Evolutionary conservation across 169 alveolate species (phyloP).

Genomic region (Plasmodium vivax): DNA sequence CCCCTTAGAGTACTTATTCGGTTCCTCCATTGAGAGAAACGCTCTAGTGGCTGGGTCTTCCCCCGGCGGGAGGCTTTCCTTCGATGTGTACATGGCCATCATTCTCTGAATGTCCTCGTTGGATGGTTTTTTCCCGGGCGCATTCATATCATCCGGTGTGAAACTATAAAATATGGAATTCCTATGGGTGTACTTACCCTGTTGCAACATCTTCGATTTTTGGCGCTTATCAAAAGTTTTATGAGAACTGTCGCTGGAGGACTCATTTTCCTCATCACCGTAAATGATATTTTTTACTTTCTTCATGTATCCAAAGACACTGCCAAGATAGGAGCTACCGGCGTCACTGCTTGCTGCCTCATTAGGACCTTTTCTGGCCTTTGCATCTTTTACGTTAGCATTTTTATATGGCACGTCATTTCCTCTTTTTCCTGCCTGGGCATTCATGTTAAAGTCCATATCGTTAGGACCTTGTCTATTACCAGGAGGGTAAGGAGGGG

Average conservation of each 20-base stretch:
- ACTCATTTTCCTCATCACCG: neutral
- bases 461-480: neutral
- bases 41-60: neutral
- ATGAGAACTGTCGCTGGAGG: neutral
- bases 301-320: constrained; percentile 10
- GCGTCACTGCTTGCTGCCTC: neutral
- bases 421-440: neutral
- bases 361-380: neutral
- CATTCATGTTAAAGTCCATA: neutral
- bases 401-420: neutral
- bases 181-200: neutral
- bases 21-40: neutral
- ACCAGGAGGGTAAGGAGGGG: neutral
- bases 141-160: neutral
- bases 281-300: constrained; percentile 4
- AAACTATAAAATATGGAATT: neutral
- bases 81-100: neutral
- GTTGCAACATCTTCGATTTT: neutral
- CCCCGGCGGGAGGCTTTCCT: neutral
- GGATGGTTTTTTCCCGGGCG: neutral
- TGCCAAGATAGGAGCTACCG: neutral
- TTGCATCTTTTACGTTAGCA: neutral
- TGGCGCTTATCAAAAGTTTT: neutral
- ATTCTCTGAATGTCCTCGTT: neutral
- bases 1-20: neutral